These are phyloP conservation scores for Chalciporus chontae DNA, from an alignment of 768 basidiomycete genomes.

Conservation along the genomic window DNA sequence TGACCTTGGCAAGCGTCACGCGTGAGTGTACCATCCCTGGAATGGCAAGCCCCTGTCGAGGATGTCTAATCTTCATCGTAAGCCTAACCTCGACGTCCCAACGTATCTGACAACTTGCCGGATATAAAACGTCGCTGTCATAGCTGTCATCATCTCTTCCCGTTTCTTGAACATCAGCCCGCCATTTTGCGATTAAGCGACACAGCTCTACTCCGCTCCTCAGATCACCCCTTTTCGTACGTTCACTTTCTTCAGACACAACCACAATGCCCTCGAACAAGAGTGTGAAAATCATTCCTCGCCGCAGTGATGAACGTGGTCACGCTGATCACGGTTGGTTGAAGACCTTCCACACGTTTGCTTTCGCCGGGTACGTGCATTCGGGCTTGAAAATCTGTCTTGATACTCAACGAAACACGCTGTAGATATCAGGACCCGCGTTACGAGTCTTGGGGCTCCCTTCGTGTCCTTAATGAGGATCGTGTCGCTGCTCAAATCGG, in stretches of 20 bases:
- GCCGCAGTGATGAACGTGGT: conserved; percentile 63
- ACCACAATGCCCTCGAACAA: conserved; percentile 15
- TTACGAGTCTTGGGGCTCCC: conserved; percentile 62
- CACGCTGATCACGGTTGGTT: conserved; percentile 82
- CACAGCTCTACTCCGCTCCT: background rate
- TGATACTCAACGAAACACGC: conserved; percentile 2
- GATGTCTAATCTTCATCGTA: conserved; percentile 12
- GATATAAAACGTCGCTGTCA: conserved; percentile 17
- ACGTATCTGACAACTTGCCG: background rate
- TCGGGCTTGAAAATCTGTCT: conserved; percentile 10
- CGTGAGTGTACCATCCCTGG: background rate
- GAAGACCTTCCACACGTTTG: conserved; percentile 84
- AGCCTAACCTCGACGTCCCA: background rate
- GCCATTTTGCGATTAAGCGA: conserved; percentile 4
- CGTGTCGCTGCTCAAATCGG: conserved; percentile 74
- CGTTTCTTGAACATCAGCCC: background rate
- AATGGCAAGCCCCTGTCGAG: conserved; percentile 21
- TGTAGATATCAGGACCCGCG: conserved; percentile 56
- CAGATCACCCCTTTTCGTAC: background rate
- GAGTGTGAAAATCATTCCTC: conserved; percentile 40
- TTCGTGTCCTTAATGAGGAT: conserved; percentile 93
- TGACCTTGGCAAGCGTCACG: conserved; percentile 13
- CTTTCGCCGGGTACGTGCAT: conserved; percentile 58
- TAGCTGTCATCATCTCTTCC: background rate
- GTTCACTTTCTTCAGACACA: conserved; percentile 1